A percentile compares a stretch with the other conserved stretches of the same genome.
Evolutionary conservation across 1,139 yeast genomes (phyloP).

Genomic region (Kodamaea derodonti): DNA sequence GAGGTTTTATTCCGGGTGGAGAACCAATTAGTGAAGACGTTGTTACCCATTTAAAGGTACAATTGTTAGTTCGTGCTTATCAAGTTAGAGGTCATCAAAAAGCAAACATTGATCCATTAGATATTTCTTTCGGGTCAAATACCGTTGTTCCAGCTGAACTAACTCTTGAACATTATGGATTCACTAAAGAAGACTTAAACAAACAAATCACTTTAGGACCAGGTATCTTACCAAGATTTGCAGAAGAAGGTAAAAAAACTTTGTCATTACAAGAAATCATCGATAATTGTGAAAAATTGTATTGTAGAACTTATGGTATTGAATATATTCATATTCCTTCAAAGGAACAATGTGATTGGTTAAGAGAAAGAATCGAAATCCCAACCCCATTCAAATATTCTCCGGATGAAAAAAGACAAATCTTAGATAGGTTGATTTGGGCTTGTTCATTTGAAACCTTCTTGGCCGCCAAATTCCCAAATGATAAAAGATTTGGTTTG

Average conservation of each 20-base stretch:
- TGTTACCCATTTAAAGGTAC: constrained; percentile 88
- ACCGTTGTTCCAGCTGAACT: constrained; percentile 71
- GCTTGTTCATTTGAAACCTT: constrained; percentile 90
- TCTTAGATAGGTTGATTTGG: constrained; percentile 95
- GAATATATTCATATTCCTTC: constrained; percentile 97
- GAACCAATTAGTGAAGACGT: constrained; percentile 55
- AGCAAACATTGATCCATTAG: constrained; percentile 93
- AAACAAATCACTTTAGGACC: constrained; percentile 91
- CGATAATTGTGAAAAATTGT: constrained; percentile 72
- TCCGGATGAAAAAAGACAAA: constrained; percentile 90
- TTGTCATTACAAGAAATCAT: constrained; percentile 76
- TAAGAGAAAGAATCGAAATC: constrained; percentile 92
- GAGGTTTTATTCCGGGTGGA: constrained; percentile 53
- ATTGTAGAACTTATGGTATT: constrained; percentile 87
- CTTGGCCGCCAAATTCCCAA: constrained; percentile 92
- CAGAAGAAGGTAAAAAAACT: constrained; percentile 59
- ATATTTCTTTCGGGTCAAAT: constrained; percentile 77
- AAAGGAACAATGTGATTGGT: constrained; percentile 95
- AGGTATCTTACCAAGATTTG: constrained; percentile 93
- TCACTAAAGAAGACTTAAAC: constrained; percentile 79
- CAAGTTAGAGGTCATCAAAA: constrained; percentile 98
- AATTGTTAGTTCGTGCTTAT: constrained; percentile 93
- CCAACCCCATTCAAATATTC: constrained; percentile 83
- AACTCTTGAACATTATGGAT: constrained; percentile 87
- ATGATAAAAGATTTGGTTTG: constrained; percentile 96